Evolutionary conservation across 805 yeast species (phyloP).

Genomic region (Hanseniaspora pseudoguilliermondii): DNA sequence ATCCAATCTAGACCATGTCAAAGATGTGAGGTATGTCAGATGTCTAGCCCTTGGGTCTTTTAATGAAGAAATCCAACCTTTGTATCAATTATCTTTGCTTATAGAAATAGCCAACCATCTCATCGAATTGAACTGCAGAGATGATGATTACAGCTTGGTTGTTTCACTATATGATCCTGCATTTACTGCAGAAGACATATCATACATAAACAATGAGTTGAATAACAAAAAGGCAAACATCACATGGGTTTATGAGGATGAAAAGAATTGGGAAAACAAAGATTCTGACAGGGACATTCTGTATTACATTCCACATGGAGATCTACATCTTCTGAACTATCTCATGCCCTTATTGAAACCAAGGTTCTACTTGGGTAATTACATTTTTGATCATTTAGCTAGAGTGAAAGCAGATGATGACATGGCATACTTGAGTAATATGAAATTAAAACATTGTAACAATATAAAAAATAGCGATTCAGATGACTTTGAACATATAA

Average conservation of each 20-base stretch:
- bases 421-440: not conserved
- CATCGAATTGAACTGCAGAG: not conserved
- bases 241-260: constrained; percentile 23
- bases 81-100: constrained; percentile 54
- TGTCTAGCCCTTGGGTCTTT: constrained; percentile 68
- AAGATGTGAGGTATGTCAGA: constrained; percentile 30
- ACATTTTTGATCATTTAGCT: constrained; percentile 4
- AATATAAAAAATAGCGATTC: not conserved
- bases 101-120: constrained; percentile 29
- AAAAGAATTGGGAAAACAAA: constrained; percentile 18
- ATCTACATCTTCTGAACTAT: constrained; percentile 38
- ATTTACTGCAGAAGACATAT: constrained; percentile 36
- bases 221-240: constrained; percentile 13
- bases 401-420: not conserved
- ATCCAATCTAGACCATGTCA: constrained; percentile 15
- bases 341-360: constrained; percentile 18
- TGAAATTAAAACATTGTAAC: not conserved
- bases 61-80: constrained; percentile 42
- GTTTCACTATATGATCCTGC: constrained; percentile 56
- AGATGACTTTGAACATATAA: not conserved
- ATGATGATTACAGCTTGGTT: not conserved
- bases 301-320: constrained; percentile 68
- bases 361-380: constrained; percentile 6
- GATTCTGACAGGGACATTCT: constrained; percentile 23
- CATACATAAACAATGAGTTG: constrained; percentile 21